These are phyloP conservation scores for Chalciporus pseudorubinellus DNA, from an alignment of 768 basidiomycete species.

Conservation along the genomic window DNA sequence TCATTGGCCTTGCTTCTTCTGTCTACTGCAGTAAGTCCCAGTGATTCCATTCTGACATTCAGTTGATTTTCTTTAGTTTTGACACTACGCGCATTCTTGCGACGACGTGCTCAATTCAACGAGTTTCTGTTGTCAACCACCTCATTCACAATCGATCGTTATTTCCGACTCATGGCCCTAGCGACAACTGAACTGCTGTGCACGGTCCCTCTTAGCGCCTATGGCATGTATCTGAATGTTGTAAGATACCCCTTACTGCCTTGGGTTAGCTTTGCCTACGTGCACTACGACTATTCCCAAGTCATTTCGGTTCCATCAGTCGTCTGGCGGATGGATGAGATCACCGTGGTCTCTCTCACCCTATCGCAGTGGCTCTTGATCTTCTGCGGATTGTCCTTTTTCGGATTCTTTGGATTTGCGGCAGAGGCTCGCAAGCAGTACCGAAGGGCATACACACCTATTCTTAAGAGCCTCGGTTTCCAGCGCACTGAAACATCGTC, in stretches of 20 bases:
- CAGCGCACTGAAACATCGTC: no score
- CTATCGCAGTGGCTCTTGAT: no score
- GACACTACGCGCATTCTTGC: slow-evolving; percentile 26
- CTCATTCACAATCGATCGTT: slow-evolving; percentile 50
- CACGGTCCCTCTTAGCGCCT: slow-evolving; percentile 36
- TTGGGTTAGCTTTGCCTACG: slow-evolving; percentile 41
- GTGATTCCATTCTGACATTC: no score
- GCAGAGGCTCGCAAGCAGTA: no score
- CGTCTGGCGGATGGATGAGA: slow-evolving; percentile 34
- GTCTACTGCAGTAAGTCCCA: slow-evolving; percentile 32
- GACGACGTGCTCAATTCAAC: slow-evolving; percentile 33
- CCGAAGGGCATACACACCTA: no score
- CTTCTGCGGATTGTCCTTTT: no score
- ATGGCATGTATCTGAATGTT: slow-evolving; percentile 35
- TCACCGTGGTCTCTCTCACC: no score
- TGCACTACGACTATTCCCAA: slow-evolving; percentile 40
- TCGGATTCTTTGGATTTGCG: no score
- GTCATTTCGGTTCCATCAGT: slow-evolving; percentile 40
- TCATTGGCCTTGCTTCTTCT: slow-evolving; percentile 37
- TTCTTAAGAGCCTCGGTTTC: no score
- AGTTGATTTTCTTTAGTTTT: no score
- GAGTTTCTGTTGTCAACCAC: slow-evolving; percentile 35
- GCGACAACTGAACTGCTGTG: slow-evolving; percentile 44
- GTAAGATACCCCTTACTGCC: slow-evolving; percentile 22
- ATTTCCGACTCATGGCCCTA: slow-evolving; percentile 61